phyloP scores from a whole-genome alignment of 1,284 basidiomycete species.

The Leccinum solheimii region DNA sequence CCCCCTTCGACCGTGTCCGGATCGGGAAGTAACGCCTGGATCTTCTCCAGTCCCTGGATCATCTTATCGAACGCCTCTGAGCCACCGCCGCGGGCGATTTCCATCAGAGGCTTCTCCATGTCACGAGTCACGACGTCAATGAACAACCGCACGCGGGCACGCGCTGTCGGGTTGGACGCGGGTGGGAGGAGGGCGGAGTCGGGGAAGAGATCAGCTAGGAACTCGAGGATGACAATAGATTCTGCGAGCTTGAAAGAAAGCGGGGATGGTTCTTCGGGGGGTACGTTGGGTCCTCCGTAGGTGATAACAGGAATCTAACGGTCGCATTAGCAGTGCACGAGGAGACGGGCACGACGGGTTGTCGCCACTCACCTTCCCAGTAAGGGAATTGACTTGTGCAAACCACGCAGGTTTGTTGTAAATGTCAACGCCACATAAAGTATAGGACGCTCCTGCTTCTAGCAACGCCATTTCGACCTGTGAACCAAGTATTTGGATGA shows the following conservation, averaged over 20 bases:
- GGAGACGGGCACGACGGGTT: not conserved
- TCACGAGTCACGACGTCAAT: conserved; percentile 47
- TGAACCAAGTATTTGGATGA: not conserved
- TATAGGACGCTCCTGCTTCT: conserved; percentile 16
- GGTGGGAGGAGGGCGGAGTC: conserved; percentile 40
- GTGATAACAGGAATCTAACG: conserved; percentile 54
- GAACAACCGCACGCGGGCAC: conserved; percentile 61
- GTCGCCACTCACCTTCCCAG: conserved; percentile 13
- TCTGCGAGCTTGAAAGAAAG: conserved; percentile 63
- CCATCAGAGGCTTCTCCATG: not conserved
- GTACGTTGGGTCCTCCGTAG: conserved; percentile 55
- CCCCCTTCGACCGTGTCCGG: conserved; percentile 7
- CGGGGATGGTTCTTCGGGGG: conserved; percentile 54
- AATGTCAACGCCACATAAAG: conserved; percentile 5
- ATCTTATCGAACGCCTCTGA: conserved; percentile 5
- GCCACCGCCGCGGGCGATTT: not conserved
- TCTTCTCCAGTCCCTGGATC: conserved; percentile 23
- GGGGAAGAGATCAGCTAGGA: conserved; percentile 58
- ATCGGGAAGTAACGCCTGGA: conserved; percentile 37
- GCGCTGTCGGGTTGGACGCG: conserved; percentile 47
- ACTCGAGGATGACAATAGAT: conserved; percentile 62
- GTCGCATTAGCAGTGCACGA: not conserved
- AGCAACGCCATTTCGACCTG: conserved; percentile 23
- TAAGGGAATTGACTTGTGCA: conserved; percentile 8
- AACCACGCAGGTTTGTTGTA: conserved; percentile 20